Percentiles rank a stretch among this genome's conserved stretches.
phyloP scores from a whole-genome alignment of 805 yeast species.

The Starmerella sp. region DNA sequence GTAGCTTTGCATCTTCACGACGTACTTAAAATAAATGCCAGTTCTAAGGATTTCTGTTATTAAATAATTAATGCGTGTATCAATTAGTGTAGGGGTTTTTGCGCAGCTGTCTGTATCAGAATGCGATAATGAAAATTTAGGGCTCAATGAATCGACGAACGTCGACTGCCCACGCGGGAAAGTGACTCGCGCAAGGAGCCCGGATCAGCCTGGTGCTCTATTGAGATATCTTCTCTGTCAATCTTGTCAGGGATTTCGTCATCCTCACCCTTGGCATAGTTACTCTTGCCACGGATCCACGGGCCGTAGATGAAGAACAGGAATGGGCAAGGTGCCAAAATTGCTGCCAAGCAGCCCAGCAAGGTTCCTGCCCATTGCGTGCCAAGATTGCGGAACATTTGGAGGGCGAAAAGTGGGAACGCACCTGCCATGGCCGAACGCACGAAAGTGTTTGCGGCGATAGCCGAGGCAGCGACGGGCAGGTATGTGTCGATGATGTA shows the following conservation, averaged over 20 bases:
- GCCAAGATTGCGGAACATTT: conserved; percentile 41
- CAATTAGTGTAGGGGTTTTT: background rate
- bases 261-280: conserved; percentile 19
- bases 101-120: background rate
- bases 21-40: no score
- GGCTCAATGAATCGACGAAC: background rate
- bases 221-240: conserved; percentile 14
- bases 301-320: conserved; percentile 42
- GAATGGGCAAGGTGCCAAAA: conserved; percentile 47
- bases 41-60: no score
- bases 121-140: background rate
- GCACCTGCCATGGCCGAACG: conserved; percentile 50
- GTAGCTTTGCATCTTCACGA: no score
- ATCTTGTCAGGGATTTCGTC: background rate
- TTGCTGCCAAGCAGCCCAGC: conserved; percentile 40
- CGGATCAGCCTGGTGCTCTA: conserved; percentile 17
- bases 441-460: conserved; percentile 52
- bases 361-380: conserved; percentile 46
- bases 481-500: conserved; percentile 53
- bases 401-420: conserved; percentile 49
- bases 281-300: conserved; percentile 16
- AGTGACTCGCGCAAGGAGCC: background rate
- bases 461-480: conserved; percentile 49
- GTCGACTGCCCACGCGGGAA: background rate
- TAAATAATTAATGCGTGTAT: background rate